Evolutionary conservation across 257 asterid species (phyloP).

Genomic region (Anisodus acutangulus): DNA sequence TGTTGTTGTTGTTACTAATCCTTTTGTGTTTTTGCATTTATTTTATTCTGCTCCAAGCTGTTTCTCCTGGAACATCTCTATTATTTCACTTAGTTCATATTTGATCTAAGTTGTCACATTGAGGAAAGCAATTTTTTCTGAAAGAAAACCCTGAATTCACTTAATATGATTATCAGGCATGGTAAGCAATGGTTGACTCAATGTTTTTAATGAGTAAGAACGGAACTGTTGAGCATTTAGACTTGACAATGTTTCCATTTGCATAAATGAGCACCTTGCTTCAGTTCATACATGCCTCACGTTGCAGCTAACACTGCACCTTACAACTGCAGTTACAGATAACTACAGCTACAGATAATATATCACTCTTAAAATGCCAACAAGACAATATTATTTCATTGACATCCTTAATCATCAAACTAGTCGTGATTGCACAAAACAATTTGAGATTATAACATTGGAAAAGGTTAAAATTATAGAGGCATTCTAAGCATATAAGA

Average conservation of each 20-base stretch:
- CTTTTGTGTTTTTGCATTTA: not conserved
- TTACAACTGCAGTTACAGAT: not conserved
- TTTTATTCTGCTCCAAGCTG: not conserved
- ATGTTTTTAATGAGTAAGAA: not conserved
- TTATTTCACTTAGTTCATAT: not conserved
- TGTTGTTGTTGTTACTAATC: too few relatives aligned
- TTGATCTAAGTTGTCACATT: not conserved
- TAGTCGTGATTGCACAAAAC: not conserved
- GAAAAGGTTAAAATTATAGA: not conserved
- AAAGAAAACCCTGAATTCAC: not conserved
- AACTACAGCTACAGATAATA: not conserved
- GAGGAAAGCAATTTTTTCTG: not conserved
- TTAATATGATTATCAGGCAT: not conserved
- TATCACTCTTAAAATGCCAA: conserved; percentile 9
- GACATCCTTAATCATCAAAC: not conserved
- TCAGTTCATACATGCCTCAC: not conserved
- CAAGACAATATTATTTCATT: not conserved
- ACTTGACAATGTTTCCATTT: conserved; percentile 22
- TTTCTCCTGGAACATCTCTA: not conserved
- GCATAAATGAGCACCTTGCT: not conserved
- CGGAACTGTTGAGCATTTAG: not conserved
- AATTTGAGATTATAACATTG: conserved; percentile 11
- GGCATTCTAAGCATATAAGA: not conserved
- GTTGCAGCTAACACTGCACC: not conserved
- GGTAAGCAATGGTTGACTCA: not conserved